Evolutionary conservation across 495 filamentous ascomycete species (phyloP).

Genomic region (Podospora fimiseda): DNA sequence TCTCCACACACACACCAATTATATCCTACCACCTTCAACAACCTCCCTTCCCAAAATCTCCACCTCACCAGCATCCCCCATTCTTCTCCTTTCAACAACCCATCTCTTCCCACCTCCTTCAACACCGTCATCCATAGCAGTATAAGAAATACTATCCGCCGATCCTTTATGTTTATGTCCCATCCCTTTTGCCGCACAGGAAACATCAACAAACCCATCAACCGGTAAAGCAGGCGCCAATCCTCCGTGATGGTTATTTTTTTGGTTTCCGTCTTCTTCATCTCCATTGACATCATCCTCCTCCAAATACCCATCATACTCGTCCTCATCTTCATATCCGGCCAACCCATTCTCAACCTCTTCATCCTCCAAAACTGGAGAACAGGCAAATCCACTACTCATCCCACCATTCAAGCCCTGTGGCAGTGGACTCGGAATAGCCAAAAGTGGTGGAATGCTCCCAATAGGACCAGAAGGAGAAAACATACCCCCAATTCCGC

Average conservation of each 20-base stretch:
- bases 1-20: neutral
- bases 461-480: no score
- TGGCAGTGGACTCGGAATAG: constrained; percentile 4
- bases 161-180: constrained; percentile 44
- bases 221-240: constrained; percentile 6
- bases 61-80: constrained; percentile 46
- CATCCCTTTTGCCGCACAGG: constrained; percentile 13
- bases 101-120: constrained; percentile 47
- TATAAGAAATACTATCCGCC: constrained; percentile 54
- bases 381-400: constrained; percentile 15
- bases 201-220: neutral
- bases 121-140: constrained; percentile 43
- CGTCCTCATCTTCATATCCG: neutral
- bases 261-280: neutral
- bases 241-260: neutral
- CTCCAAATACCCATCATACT: neutral
- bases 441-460: constrained; percentile 15
- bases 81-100: constrained; percentile 52
- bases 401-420: neutral
- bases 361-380: constrained; percentile 36
- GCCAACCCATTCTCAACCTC: constrained; percentile 13
- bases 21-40: constrained; percentile 30
- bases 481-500: neutral
- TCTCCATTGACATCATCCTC: neutral
- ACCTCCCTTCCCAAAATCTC: constrained; percentile 36